Percentiles rank a stretch among this genome's conserved stretches.
Conservation (phyloP, 148 eudicot species). For the Chenopodium formosanum region DNA sequence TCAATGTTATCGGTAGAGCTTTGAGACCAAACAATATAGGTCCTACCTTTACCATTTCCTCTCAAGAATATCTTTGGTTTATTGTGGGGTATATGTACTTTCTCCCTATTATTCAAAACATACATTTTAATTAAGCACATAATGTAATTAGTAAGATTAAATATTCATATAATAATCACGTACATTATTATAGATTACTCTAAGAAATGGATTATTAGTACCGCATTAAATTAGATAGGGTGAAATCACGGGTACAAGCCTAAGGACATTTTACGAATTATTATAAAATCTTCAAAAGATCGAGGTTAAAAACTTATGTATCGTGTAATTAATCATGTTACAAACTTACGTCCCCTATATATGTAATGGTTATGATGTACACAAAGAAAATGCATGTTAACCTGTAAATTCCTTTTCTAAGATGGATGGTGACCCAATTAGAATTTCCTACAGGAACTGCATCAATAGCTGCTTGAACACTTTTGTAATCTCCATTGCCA, state of each 20-base stretch:
- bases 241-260: too few relatives aligned
- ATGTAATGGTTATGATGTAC: background rate
- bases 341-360: too few relatives aligned
- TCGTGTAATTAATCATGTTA: too few relatives aligned
- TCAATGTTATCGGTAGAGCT: slow-evolving; percentile 53
- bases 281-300: too few relatives aligned
- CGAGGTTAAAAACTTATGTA: too few relatives aligned
- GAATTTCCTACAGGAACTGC: slow-evolving; percentile 68
- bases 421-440: slow-evolving; percentile 69
- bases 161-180: background rate
- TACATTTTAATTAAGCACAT: background rate
- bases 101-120: slow-evolving; percentile 50
- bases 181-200: too few relatives aligned
- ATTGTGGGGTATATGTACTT: slow-evolving; percentile 54
- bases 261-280: too few relatives aligned
- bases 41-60: slow-evolving; percentile 70
- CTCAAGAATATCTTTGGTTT: slow-evolving; percentile 75
- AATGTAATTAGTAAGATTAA: background rate
- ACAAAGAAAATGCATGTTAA: slow-evolving; percentile 11
- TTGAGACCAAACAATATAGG: slow-evolving; percentile 57
- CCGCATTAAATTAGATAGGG: too few relatives aligned
- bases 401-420: slow-evolving; percentile 73
- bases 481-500: slow-evolving; percentile 63
- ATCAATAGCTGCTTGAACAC: slow-evolving; percentile 76
- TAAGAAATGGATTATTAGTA: too few relatives aligned